Conservation (phyloP, 345 rosid species). For the Linum tenue region DNA sequence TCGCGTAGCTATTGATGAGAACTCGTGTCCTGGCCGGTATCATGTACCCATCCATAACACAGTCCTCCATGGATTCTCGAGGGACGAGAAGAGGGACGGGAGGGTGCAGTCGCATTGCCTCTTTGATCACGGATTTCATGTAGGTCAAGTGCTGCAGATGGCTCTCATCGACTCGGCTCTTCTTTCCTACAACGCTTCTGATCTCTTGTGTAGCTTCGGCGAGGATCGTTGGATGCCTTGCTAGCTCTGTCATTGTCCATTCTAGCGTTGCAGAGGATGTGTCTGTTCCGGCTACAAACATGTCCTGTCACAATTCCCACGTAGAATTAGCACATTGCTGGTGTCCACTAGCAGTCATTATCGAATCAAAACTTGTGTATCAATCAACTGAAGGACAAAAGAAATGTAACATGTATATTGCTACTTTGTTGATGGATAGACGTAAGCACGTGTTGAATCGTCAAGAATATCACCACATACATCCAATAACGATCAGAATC, state of each 20-base stretch:
- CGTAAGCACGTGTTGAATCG: no score
- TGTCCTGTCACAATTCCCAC: slow-evolving; percentile 19
- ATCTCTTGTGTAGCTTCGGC: slow-evolving; percentile 28
- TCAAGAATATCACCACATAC: no score
- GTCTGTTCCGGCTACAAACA: slow-evolving; percentile 36
- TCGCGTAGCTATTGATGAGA: slow-evolving; percentile 21
- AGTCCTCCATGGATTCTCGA: slow-evolving; percentile 28
- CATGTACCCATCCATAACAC: slow-evolving; percentile 23
- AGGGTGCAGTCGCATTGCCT: slow-evolving; percentile 28
- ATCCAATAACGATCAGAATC: no score
- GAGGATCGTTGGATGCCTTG: slow-evolving; percentile 24
- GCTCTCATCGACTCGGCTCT: slow-evolving; percentile 6
- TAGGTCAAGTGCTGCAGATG: slow-evolving; percentile 18
- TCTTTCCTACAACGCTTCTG: slow-evolving; percentile 12
- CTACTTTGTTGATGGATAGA: no score
- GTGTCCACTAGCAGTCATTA: no score
- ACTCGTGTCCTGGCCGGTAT: slow-evolving; percentile 32
- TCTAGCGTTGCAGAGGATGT: slow-evolving; percentile 29
- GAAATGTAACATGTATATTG: no score
- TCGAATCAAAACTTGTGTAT: no score
- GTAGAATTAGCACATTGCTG: no score
- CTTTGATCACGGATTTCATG: slow-evolving; percentile 29
- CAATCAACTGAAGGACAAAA: no score
- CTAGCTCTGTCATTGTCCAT: slow-evolving; percentile 32
- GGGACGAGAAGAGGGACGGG: slow-evolving; percentile 33